These are phyloP conservation scores for Niebla homalea DNA, from an alignment of 495 filamentous ascomycete species.

Conservation along the genomic window DNA sequence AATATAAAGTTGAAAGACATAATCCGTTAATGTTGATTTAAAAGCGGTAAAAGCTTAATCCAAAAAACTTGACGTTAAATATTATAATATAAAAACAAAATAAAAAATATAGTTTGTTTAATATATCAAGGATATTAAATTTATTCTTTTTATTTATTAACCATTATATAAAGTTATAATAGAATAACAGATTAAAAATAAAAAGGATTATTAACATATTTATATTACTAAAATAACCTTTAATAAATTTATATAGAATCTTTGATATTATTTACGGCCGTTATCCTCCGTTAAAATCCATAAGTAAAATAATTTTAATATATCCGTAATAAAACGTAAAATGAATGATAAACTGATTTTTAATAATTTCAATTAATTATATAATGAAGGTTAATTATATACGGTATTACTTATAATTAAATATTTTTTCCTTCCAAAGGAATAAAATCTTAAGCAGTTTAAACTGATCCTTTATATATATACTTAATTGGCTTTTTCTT, in stretches of 20 bases:
- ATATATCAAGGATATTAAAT: too few species aligned
- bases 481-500: not conserved
- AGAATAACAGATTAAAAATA: too few species aligned
- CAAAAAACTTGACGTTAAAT: not conserved
- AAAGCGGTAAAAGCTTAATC: not conserved
- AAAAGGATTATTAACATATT: not conserved
- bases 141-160: too few species aligned
- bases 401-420: constrained; percentile 2
- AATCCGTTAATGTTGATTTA: too few species aligned
- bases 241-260: constrained; percentile 3
- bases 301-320: constrained; percentile 5
- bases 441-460: constrained; percentile 3
- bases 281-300: not conserved
- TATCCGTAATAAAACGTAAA: constrained; percentile 1
- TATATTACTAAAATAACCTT: constrained; percentile 4
- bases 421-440: too few species aligned
- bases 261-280: not conserved
- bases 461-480: not conserved
- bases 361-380: not conserved
- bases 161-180: too few species aligned
- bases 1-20: not conserved
- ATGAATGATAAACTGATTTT: not conserved
- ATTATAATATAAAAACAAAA: constrained; percentile 1
- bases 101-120: not conserved
- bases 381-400: constrained; percentile 5